Percentiles rank a stretch among this genome's conserved stretches.
phyloP scores from a whole-genome alignment of 805 yeast genomes.

The Kuraishia capsulata region DNA sequence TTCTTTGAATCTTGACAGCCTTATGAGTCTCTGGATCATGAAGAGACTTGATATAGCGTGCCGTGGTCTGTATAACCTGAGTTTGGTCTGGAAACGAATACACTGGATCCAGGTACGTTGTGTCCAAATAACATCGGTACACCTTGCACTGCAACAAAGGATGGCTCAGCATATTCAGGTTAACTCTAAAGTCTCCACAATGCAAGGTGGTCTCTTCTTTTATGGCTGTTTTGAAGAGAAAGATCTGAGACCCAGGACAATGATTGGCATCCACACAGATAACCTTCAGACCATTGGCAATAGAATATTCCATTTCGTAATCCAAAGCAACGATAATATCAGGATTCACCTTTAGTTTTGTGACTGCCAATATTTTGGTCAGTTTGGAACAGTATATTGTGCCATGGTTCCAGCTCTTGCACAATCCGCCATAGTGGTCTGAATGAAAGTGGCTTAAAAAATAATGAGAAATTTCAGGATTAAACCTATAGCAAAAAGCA shows the following conservation, averaged over 20 bases:
- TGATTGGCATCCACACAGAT: constrained; percentile 81
- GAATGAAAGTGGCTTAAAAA: constrained; percentile 82
- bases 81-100: constrained; percentile 75
- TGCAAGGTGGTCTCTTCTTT: constrained; percentile 40
- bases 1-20: constrained; percentile 10
- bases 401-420: constrained; percentile 69
- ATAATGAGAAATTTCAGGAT: constrained; percentile 38
- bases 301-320: constrained; percentile 27
- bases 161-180: constrained; percentile 36
- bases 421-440: constrained; percentile 87
- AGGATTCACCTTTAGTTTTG: constrained; percentile 46
- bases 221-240: constrained; percentile 53
- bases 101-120: constrained; percentile 75
- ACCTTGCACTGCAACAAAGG: constrained; percentile 16
- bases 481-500: constrained; percentile 47
- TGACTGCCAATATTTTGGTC: constrained; percentile 49
- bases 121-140: constrained; percentile 70
- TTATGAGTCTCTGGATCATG: constrained; percentile 15
- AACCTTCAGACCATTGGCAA: constrained; percentile 38
- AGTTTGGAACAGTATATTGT: constrained; percentile 63
- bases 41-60: constrained; percentile 37
- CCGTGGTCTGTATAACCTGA: constrained; percentile 52
- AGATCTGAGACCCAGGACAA: constrained; percentile 91
- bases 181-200: constrained; percentile 90
- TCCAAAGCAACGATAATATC: constrained; percentile 30